These are phyloP conservation scores for Actinomortierella ambigua DNA, from an alignment of 371 early-diverging fungal genomes.

Conservation along the genomic window DNA sequence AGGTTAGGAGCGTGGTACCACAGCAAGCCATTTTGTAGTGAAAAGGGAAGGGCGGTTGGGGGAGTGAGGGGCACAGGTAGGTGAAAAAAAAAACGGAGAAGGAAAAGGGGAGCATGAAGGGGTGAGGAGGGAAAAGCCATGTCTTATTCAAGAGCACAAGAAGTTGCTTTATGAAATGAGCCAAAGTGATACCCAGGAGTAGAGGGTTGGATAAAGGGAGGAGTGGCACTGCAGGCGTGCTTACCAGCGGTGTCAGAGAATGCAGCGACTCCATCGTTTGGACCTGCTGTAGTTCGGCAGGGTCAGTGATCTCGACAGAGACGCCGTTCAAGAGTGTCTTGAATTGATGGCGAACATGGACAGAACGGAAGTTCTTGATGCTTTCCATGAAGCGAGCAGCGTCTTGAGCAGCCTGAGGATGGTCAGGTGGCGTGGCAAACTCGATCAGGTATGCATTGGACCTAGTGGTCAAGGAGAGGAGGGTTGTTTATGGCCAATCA, in stretches of 20 bases:
- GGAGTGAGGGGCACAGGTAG: too few relatives aligned
- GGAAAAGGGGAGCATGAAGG: too few relatives aligned
- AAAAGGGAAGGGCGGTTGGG: too few relatives aligned
- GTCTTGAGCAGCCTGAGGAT: conserved; percentile 1
- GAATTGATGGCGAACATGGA: conserved; percentile 20
- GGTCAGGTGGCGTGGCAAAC: conserved; percentile 17
- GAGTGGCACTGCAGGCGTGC: not conserved
- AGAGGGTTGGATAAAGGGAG: not conserved
- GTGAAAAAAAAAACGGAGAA: too few relatives aligned
- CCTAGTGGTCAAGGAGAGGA: not conserved
- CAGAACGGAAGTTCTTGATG: conserved; percentile 10
- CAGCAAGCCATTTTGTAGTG: too few relatives aligned
- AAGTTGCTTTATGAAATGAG: not conserved
- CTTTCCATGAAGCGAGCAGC: conserved; percentile 5
- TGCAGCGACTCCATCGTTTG: conserved; percentile 5
- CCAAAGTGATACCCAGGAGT: not conserved
- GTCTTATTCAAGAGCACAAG: not conserved
- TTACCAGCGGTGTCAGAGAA: conserved; percentile 28
- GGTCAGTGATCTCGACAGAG: conserved; percentile 16
- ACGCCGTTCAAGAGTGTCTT: conserved; percentile 15
- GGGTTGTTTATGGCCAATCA: not conserved
- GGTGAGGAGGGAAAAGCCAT: too few relatives aligned
- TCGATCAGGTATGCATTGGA: conserved; percentile 33
- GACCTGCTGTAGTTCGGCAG: conserved; percentile 10
- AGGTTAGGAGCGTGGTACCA: not conserved